Evolutionary conservation across 129 eudicot species (phyloP), one percentile per base, ranked within the genome.

Genomic region (Kitagawia praeruptora): DNA sequence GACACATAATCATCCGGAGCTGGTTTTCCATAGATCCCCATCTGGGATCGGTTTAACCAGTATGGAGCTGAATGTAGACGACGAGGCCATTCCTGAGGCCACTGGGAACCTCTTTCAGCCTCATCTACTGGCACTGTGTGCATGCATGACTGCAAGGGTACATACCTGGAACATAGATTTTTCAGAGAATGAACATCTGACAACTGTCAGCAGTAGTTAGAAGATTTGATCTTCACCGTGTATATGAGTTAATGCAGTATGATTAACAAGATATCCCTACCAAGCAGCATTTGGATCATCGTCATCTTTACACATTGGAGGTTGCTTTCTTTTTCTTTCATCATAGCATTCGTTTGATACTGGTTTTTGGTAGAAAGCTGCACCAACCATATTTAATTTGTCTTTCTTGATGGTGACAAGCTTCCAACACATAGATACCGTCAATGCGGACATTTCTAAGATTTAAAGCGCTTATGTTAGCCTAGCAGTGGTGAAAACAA

Each of bases 261-360:
- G 31, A 25, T 74, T 46, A 46, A 45, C 49, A 74, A 6, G 28
- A 48, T 15, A 75, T 79, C 71, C 84, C 69, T 82, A 93, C 98
- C 98, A 91, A 77, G 97, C 93, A 46, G 97, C 98, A 83, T 91
- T 88, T 80, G 98, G 93, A 86, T 93, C 98, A 83, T 93, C 98
- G 48, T 88, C 90, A 51, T 75, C 40, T 80, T 88, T 87, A 78
- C 98, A 93, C 89, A 93, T 89, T 63, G 93, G 91, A 67, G 98
- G 97, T 6, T 46, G 41, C 39, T 88, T 81, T 25, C 86, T 77
- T 82, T 91, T 88, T 87, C 97, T 84, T 81, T 80, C 85, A 5
- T 88, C 81, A 70, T 91, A 93, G 80, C 98, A 93, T 78, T 91
- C 89, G 63, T 93, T 93, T 83, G 94, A 73, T 74, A 81, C 86